Base-by-base conservation (phyloP, 1,284 basidiomycete species). In the Heterobasidion occidentale region DNA sequence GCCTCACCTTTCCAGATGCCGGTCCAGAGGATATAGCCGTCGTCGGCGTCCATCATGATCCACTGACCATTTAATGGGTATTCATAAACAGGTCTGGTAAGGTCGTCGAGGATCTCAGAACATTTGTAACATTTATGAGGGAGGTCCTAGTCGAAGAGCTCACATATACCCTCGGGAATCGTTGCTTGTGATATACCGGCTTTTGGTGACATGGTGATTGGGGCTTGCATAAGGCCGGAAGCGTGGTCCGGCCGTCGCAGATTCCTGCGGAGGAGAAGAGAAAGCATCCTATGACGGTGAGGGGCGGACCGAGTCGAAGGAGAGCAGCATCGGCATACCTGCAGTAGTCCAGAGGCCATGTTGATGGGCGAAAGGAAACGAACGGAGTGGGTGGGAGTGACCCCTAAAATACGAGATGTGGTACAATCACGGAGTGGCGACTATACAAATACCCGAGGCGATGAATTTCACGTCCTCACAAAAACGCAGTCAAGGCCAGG, bases 1-100 rank as follows among this genome's bases (percentile, higher is more conserved):
- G 19, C 2, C 74, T 60, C 59, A 89, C 88, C 89, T 78, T 92
- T 92, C 89, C 89, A 92, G 56, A 92, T 92, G 12, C 90, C 89
- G 2, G 90, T 92, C 89, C 89, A 91, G 12, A 91, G 74, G 60
- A 92, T 85, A 67, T 91, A 92, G 3, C 89, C 90, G 67, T 92
- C 89, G 68, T 92, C 90, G 68, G 89, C 88, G 73, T 92, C 90
- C 81, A 92, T 90, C 90, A 92, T 92, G 64, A 92, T 90, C 88
- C 90, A 92, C 67, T 92, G 90, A 14, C 85, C 87, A 61, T 91
- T 90, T 57, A 92, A 74, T 3, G 89, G 90, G 64, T 92, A 92
- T 68, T 92, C 90, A 64, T 90, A 92, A 9, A 92, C 90, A 12
- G 90, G 89, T 59, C 88, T 91, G 63, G 4, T 34, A 55, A 44